Conservation (phyloP, 257 asterid species). For the Verbena officinalis region DNA sequence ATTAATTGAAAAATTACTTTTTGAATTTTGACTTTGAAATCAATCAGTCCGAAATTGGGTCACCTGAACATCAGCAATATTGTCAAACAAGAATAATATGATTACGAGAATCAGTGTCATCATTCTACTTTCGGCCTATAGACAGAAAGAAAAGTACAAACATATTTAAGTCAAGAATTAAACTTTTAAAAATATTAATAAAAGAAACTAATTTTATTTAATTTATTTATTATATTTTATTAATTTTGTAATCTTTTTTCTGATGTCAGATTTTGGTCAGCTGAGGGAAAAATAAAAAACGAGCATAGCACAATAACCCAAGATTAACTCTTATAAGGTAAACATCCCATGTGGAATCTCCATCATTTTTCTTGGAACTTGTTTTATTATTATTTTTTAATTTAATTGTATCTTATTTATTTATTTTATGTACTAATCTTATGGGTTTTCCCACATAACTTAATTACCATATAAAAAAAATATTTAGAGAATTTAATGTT, state of each 20-base stretch:
- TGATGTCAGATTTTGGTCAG: conserved; percentile 25
- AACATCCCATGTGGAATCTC: conserved; percentile 56
- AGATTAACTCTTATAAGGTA: conserved; percentile 42
- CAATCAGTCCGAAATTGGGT: no score
- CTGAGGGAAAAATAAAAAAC: conserved; percentile 8
- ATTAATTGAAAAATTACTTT: no score
- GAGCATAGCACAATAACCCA: conserved; percentile 11
- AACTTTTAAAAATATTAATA: background rate
- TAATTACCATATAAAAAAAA: background rate
- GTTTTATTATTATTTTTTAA: conserved; percentile 24
- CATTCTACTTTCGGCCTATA: conserved; percentile 32
- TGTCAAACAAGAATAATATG: background rate
- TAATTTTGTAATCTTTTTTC: conserved; percentile 4
- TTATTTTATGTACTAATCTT: background rate
- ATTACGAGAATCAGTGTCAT: conserved; percentile 22
- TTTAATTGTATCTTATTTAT: background rate
- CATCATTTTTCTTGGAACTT: conserved; percentile 43
- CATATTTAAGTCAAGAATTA: background rate
- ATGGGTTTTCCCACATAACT: background rate
- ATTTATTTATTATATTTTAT: background rate
- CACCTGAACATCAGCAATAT: no score
- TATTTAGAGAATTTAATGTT: background rate
- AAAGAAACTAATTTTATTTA: background rate
- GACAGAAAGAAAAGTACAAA: background rate
- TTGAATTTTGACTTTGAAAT: no score